Conservation (phyloP, 2,329 filamentous ascomycete genomes). For the Raffaelea ambrosiae region DNA sequence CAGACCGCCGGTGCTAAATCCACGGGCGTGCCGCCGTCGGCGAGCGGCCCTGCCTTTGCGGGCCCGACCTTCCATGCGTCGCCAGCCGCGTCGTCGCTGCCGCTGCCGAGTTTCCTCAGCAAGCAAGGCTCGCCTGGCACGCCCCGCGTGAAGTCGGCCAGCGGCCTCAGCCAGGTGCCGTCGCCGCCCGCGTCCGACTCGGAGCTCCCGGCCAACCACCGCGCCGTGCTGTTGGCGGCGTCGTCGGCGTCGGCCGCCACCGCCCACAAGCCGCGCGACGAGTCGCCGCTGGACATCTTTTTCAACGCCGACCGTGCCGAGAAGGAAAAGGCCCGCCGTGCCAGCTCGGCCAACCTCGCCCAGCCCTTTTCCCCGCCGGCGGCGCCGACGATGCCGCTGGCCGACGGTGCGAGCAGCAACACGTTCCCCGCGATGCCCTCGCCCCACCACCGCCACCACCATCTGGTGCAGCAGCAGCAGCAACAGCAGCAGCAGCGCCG, state of each 20-base stretch:
- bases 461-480: conserved; percentile 6
- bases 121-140: conserved; percentile 58
- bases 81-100: conserved; percentile 80
- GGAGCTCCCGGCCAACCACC: conserved; percentile 28
- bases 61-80: conserved; percentile 93
- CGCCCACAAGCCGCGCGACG: conserved; percentile 23
- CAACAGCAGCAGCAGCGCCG: conserved; percentile 5
- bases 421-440: too few species aligned
- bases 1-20: conserved; percentile 36
- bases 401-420: conserved; percentile 10
- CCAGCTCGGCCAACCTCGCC: conserved; percentile 39
- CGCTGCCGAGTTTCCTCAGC: conserved; percentile 78
- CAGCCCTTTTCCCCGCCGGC: conserved; percentile 45
- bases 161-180: conserved; percentile 27
- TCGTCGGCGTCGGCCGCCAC: background rate
- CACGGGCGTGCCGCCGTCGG: too few species aligned
- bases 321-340: conserved; percentile 51
- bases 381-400: conserved; percentile 21
- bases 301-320: conserved; percentile 82
- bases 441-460: too few species aligned
- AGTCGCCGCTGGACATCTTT: conserved; percentile 81
- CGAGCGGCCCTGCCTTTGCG: conserved; percentile 70
- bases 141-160: conserved; percentile 36
- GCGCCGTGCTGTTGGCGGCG: conserved; percentile 10
- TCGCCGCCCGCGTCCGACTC: conserved; percentile 46